These are phyloP conservation scores for Vigna nakashimae DNA, from an alignment of 306 rosid species.

Conservation along the genomic window DNA sequence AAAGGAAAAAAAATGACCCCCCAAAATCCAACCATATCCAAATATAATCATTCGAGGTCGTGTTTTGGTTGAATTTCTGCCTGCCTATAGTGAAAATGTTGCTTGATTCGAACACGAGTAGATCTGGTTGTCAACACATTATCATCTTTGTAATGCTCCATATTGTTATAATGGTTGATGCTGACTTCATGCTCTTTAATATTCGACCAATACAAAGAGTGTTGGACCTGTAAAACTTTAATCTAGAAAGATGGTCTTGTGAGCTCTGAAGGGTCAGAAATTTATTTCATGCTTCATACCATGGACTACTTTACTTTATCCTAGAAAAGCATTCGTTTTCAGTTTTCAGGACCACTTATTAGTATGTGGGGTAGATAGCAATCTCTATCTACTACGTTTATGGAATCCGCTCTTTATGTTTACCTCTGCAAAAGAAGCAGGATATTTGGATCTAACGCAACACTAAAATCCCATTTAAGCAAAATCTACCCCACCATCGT, in stretches of 20 bases:
- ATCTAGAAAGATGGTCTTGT: conserved; percentile 28
- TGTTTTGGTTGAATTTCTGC: conserved; percentile 47
- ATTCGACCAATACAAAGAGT: conserved; percentile 44
- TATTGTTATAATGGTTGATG: conserved; percentile 43
- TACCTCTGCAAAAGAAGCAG: conserved; percentile 40
- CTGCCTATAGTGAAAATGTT: conserved; percentile 25
- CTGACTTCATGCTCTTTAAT: conserved; percentile 41
- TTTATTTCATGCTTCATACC: conserved; percentile 32
- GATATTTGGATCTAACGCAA: conserved; percentile 30
- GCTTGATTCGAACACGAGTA: conserved; percentile 33
- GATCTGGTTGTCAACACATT: conserved; percentile 56
- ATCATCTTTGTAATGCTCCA: conserved; percentile 47
- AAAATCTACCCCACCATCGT: conserved; percentile 49
- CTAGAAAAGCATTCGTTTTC: conserved; percentile 29
- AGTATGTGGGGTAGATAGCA: conserved; percentile 42
- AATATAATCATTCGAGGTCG: conserved; percentile 54
- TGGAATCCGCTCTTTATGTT: conserved; percentile 46
- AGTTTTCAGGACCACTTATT: conserved; percentile 49
- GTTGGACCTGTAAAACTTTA: conserved; percentile 22
- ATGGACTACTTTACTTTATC: conserved; percentile 27
- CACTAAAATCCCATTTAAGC: conserved; percentile 24
- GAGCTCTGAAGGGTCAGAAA: conserved; percentile 15
- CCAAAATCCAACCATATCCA: conserved; percentile 75
- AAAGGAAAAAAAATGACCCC: conserved; percentile 45
- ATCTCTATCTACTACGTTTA: conserved; percentile 45